A percentile compares a stretch with the other conserved stretches of the same genome.
Conservation (phyloP, 192 early-diverging fungal genomes). For the Pilaira anomala region DNA sequence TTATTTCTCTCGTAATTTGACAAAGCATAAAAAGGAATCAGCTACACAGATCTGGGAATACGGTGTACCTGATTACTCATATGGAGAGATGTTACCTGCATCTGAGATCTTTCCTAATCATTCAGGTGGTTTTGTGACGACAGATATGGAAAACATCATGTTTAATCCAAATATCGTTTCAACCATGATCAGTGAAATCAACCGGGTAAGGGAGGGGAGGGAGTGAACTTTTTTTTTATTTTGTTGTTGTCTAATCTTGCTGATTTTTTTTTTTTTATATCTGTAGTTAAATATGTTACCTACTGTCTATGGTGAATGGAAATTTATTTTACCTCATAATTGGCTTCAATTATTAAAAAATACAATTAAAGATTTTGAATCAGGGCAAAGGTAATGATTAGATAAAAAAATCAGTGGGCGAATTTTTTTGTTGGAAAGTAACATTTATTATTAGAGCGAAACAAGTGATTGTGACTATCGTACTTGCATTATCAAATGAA, state of each 20-base stretch:
- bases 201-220: not conserved
- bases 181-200: not conserved
- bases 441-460: not conserved
- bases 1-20: not conserved
- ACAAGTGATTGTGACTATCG: not conserved
- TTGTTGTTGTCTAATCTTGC: too few relatives aligned
- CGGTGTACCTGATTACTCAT: not conserved
- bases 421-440: not conserved
- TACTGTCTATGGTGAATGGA: not conserved
- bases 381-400: not conserved
- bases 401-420: not conserved
- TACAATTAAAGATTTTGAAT: not conserved
- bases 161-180: not conserved
- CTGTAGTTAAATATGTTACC: slow-evolving; percentile 1
- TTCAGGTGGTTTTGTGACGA: slow-evolving; percentile 8
- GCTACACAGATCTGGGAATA: slow-evolving; percentile 4
- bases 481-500: not conserved
- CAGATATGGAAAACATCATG: not conserved
- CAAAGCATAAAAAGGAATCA: not conserved
- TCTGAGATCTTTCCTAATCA: not conserved
- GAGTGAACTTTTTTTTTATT: too few relatives aligned
- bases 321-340: slow-evolving; percentile 2
- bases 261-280: not conserved
- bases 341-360: not conserved
- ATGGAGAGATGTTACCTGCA: not conserved